phyloP scores from a whole-genome alignment of 176 grass and related monocot genomes.

The Triticum turgidum region DNA sequence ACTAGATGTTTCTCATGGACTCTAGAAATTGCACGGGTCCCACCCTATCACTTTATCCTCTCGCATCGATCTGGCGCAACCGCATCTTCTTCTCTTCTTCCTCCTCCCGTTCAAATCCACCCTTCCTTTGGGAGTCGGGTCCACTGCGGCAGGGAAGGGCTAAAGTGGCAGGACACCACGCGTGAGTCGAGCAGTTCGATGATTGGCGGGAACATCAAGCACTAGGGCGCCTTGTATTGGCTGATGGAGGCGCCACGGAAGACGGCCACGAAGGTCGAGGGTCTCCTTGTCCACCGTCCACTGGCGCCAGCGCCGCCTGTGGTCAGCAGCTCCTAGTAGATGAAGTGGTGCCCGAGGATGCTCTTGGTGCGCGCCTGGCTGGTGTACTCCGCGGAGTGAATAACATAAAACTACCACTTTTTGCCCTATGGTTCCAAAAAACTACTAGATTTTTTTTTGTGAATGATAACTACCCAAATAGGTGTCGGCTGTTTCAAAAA shows the following conservation, averaged over 20 bases:
- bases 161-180: constrained; percentile 78
- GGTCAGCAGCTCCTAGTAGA: constrained; percentile 85
- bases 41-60: too few species aligned
- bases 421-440: too few species aligned
- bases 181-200: constrained; percentile 82
- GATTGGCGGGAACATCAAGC: constrained; percentile 85
- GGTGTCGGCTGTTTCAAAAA: too few species aligned
- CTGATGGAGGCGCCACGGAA: neutral
- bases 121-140: constrained; percentile 9
- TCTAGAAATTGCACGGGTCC: too few species aligned
- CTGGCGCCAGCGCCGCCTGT: neutral
- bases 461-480: too few species aligned
- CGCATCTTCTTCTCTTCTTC: too few species aligned
- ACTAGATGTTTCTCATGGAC: too few species aligned
- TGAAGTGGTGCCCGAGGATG: constrained; percentile 82
- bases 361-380: constrained; percentile 70
- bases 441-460: too few species aligned
- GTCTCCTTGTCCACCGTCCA: constrained; percentile 4
- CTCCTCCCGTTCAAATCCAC: too few species aligned
- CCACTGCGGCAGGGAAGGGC: constrained; percentile 73
- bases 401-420: too few species aligned
- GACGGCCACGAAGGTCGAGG: constrained; percentile 79
- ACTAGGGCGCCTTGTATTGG: constrained; percentile 59
- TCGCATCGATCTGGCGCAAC: too few species aligned
- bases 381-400: constrained; percentile 66